Evolutionary conservation across 2,329 filamentous ascomycete species (phyloP), one percentile per base, ranked within the genome.

Genomic region (Verticillium albo-atrum): DNA sequence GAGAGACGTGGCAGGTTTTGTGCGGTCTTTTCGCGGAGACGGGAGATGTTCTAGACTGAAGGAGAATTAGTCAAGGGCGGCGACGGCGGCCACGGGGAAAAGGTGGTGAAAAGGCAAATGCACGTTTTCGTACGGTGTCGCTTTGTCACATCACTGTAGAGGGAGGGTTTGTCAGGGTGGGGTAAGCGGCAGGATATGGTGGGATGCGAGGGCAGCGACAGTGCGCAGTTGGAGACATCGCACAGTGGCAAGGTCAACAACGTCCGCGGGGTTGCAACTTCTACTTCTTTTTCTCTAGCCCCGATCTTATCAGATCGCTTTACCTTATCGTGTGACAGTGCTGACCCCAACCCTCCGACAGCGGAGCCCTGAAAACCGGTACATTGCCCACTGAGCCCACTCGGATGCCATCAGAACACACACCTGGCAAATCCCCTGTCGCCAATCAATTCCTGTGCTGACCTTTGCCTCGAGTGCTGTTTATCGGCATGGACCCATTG

Each of bases 161-260:
- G 56, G 57, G 59, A 61, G 61, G 61, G 61, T 57, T 62, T 59
- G 61, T 59, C 61, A 57, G 61, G 61, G 61, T 59, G 59, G 54
- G 15, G 55, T 61, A 54, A 6, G 59, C 61, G 52, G 30, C n/a
- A n/a, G 34, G 12, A 34, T 56, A 50, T 57, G n/a, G 42, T 42
- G 51, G 59, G 50, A 30, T 56, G 53, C 26, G 54, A 25, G 54
- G 34, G 28, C 10, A 3, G 27, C 6, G 12, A 28, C 23, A 57
- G 47, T 28, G n/a, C 53, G n/a, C 2, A n/a, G n/a, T 17, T 12
- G 12, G 20, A 26, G 53, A 23, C 14, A n/a, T 7, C 20, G 25
- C 23, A 27, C 20, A 28, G 52, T 17, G 28, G 54, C 30, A n/a
- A 30, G 27, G n/a, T 14, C 30, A 14, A 32, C 14, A 54, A 6